Percentiles rank a stretch among this genome's conserved stretches.
These are phyloP conservation scores for Coleophoma crateriformis DNA, from an alignment of 2,329 filamentous ascomycete species.

Conservation along the genomic window DNA sequence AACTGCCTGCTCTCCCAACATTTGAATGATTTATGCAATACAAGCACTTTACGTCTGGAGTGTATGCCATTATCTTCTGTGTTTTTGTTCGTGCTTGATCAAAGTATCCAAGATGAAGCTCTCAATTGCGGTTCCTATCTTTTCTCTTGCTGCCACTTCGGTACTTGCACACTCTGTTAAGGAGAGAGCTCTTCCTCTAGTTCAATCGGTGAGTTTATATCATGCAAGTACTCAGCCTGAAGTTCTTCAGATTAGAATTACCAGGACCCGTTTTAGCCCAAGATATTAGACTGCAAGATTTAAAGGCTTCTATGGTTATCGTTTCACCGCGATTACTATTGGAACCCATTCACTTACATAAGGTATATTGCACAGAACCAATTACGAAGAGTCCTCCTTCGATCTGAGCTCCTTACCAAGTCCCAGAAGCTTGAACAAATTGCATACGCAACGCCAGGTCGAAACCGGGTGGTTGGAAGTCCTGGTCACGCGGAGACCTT, in stretches of 20 bases:
- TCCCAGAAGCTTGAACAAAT: conserved; percentile 39
- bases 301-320: too few species aligned
- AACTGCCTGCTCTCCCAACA: neutral
- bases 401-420: conserved; percentile 30
- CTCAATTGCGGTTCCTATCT: neutral
- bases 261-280: too few species aligned
- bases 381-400: conserved; percentile 3
- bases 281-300: too few species aligned
- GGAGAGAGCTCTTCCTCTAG: neutral
- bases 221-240: too few species aligned
- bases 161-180: neutral
- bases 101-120: neutral
- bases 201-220: neutral
- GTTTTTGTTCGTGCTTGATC: neutral
- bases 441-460: conserved; percentile 33
- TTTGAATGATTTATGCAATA: neutral
- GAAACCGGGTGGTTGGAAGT: conserved; percentile 37
- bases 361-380: neutral
- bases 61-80: neutral
- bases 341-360: neutral
- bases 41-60: neutral
- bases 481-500: conserved; percentile 40
- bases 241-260: too few species aligned
- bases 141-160: neutral
- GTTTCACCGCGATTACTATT: too few species aligned